These are phyloP conservation scores for Nissolia schottii DNA, from an alignment of 306 rosid genomes.

Conservation along the genomic window DNA sequence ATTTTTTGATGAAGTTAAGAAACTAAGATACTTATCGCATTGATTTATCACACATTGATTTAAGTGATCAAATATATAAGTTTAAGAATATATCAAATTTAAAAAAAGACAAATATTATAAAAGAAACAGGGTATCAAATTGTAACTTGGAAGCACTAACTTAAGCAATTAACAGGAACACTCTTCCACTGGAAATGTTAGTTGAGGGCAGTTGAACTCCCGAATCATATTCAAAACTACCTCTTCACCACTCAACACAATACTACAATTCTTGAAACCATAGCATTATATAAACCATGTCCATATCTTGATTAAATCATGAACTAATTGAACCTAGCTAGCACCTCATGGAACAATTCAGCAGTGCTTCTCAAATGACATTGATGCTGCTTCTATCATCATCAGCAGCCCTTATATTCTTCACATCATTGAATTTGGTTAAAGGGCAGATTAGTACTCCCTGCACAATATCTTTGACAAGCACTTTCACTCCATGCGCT, in stretches of 20 bases:
- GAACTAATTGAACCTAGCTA: no score
- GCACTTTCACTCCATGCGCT: conserved; percentile 73
- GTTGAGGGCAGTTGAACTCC: conserved; percentile 67
- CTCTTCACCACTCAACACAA: background rate
- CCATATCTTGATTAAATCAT: no score
- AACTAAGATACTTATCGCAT: no score
- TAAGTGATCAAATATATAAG: no score
- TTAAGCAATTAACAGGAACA: background rate
- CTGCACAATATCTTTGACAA: conserved; percentile 58
- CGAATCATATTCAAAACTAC: conserved; percentile 29
- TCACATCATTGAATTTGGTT: conserved; percentile 25
- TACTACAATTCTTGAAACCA: background rate
- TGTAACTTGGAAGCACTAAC: no score
- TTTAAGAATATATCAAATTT: no score
- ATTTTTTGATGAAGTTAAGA: no score
- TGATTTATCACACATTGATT: no score
- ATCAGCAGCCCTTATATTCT: conserved; percentile 14
- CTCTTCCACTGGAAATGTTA: conserved; percentile 16
- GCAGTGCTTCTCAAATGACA: conserved; percentile 11
- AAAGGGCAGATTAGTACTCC: conserved; percentile 42
- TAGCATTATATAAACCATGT: conserved; percentile 22
- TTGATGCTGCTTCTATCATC: conserved; percentile 23
- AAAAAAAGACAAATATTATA: no score
- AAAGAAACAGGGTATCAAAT: no score
- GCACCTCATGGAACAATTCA: conserved; percentile 45